Evolutionary conservation across 179 eudicot genomes (phyloP).

Genomic region (Spergularia azorica): DNA sequence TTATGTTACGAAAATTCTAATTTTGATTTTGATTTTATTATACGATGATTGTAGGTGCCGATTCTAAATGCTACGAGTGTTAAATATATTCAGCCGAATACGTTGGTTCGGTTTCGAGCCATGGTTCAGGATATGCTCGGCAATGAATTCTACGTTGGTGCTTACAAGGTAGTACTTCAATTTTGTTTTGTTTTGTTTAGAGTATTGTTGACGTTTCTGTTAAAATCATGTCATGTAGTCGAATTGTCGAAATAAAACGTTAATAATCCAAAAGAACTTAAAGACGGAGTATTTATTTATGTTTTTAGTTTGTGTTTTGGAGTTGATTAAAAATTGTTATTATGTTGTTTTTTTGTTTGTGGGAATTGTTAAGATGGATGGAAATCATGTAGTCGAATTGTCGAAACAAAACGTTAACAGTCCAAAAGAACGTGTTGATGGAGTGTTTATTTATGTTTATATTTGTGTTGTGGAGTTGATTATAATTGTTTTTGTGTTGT

Average conservation of each 20-base stretch:
- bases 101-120: slow-evolving; percentile 80
- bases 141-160: slow-evolving; percentile 88
- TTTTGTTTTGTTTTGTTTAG: not conserved
- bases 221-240: too few relatives aligned
- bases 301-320: too few relatives aligned
- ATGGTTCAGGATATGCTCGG: slow-evolving; percentile 97
- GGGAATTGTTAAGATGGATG: too few relatives aligned
- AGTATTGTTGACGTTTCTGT: not conserved
- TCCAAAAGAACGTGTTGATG: too few relatives aligned
- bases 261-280: too few relatives aligned
- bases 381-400: too few relatives aligned
- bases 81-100: slow-evolving; percentile 57
- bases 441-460: too few relatives aligned
- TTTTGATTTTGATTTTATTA: not conserved
- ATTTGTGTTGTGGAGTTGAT: not conserved
- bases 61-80: slow-evolving; percentile 55
- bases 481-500: not conserved
- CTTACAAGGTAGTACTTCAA: slow-evolving; percentile 65
- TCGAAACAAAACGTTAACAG: too few relatives aligned
- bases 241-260: too few relatives aligned
- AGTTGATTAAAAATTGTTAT: too few relatives aligned
- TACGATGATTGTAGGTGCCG: slow-evolving; percentile 55
- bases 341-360: too few relatives aligned
- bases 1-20: not conserved
- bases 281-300: too few relatives aligned